These are phyloP conservation scores for Zizania latifolia DNA, from an alignment of 176 grass and related monocot species.

Conservation along the genomic window DNA sequence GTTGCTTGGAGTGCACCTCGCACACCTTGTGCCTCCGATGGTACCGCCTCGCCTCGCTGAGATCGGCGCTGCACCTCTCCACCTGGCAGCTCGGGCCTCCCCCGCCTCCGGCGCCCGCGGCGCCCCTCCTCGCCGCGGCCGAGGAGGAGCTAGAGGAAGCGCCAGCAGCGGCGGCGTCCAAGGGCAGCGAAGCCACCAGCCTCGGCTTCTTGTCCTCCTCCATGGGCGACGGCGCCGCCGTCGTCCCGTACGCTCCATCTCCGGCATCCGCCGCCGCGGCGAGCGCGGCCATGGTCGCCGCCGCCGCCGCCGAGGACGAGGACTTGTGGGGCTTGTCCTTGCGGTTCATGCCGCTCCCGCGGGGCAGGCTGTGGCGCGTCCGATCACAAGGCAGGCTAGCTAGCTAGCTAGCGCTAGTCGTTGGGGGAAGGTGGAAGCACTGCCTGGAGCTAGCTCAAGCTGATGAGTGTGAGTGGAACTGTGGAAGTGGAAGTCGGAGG, in stretches of 20 bases:
- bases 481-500: neutral
- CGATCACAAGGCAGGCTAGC: neutral
- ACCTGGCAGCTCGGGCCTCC: slow-evolving; percentile 62
- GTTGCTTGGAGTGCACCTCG: slow-evolving; percentile 65
- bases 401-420: neutral
- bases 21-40: slow-evolving; percentile 92
- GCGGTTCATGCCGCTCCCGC: slow-evolving; percentile 18
- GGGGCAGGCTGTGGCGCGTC: neutral
- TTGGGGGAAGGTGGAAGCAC: neutral
- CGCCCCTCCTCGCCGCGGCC: slow-evolving; percentile 22
- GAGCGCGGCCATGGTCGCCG: slow-evolving; percentile 42
- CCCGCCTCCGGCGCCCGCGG: neutral
- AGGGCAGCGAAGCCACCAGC: neutral
- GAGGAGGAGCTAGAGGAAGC: neutral
- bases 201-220: slow-evolving; percentile 34
- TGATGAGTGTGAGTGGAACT: slow-evolving; percentile 28
- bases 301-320: neutral
- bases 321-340: slow-evolving; percentile 30
- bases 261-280: slow-evolving; percentile 37
- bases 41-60: slow-evolving; percentile 65
- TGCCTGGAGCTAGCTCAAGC: slow-evolving; percentile 6
- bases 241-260: neutral
- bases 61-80: slow-evolving; percentile 71
- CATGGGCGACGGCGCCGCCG: neutral
- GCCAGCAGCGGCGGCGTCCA: no score